These are phyloP conservation scores for Mrakia blollopis DNA, from an alignment of 768 basidiomycete species.

Conservation along the genomic window DNA sequence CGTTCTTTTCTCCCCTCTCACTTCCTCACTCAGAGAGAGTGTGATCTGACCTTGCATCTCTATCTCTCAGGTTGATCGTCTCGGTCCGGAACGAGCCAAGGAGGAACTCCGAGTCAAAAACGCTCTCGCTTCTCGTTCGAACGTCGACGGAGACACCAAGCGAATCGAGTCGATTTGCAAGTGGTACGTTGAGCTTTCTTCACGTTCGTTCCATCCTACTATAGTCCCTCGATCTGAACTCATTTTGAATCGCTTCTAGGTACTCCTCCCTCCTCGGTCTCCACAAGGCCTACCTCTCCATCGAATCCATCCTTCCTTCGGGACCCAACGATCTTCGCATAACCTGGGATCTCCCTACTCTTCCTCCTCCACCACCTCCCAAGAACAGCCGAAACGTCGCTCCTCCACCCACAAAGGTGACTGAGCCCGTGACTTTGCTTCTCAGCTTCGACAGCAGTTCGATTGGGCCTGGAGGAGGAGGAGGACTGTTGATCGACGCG, in stretches of 20 bases:
- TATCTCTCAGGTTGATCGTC: constrained; percentile 37
- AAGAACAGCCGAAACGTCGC: not conserved
- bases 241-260: constrained; percentile 48
- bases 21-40: not conserved
- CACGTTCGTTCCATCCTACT: too few relatives aligned
- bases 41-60: not conserved
- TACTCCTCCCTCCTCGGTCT: constrained; percentile 63
- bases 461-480: not conserved
- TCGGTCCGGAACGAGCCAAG: constrained; percentile 46
- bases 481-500: constrained; percentile 10
- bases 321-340: constrained; percentile 75
- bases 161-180: constrained; percentile 28
- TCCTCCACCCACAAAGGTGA: not conserved
- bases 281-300: constrained; percentile 59
- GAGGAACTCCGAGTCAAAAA: constrained; percentile 63
- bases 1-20: not conserved
- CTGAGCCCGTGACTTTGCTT: constrained; percentile 5
- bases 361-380: not conserved
- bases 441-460: constrained; percentile 1
- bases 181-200: constrained; percentile 49
- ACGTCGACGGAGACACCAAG: constrained; percentile 7
- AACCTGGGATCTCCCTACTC: constrained; percentile 51
- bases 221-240: not conserved
- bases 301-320: constrained; percentile 56
- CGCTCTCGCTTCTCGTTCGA: constrained; percentile 45